These are phyloP conservation scores for Vicia faba DNA, from an alignment of 306 rosid species.

Conservation along the genomic window DNA sequence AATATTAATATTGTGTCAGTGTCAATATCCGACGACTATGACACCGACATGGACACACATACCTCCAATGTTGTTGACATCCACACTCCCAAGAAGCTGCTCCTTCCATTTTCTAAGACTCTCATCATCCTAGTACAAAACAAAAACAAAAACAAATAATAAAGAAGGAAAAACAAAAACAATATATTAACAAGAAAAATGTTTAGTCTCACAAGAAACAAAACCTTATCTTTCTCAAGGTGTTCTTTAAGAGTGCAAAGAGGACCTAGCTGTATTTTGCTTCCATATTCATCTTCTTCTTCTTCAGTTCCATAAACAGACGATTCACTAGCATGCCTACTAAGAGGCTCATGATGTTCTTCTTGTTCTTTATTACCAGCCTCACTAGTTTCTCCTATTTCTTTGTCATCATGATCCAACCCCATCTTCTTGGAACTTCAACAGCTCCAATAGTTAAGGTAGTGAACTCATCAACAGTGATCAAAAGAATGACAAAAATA, in stretches of 20 bases:
- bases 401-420: conserved; percentile 3
- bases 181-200: neutral
- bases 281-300: conserved; percentile 58
- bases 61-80: conserved; percentile 33
- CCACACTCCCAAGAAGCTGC: conserved; percentile 25
- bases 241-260: conserved; percentile 67
- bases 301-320: conserved; percentile 25
- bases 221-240: conserved; percentile 76
- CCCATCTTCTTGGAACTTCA: conserved; percentile 31
- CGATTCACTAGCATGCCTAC: conserved; percentile 23
- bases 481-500: neutral
- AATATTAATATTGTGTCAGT: no score
- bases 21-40: no score
- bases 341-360: conserved; percentile 17
- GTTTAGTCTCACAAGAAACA: neutral
- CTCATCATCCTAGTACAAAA: conserved; percentile 28
- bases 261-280: conserved; percentile 62
- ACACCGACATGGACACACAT: no score
- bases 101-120: conserved; percentile 23
- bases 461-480: conserved; percentile 11
- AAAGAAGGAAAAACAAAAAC: neutral
- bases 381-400: conserved; percentile 10
- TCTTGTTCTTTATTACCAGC: conserved; percentile 4
- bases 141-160: neutral
- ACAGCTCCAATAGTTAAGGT: conserved; percentile 28